Evolutionary conservation across 208 protist species (phyloP).

Genomic region (Crithidia expoeki): DNA sequence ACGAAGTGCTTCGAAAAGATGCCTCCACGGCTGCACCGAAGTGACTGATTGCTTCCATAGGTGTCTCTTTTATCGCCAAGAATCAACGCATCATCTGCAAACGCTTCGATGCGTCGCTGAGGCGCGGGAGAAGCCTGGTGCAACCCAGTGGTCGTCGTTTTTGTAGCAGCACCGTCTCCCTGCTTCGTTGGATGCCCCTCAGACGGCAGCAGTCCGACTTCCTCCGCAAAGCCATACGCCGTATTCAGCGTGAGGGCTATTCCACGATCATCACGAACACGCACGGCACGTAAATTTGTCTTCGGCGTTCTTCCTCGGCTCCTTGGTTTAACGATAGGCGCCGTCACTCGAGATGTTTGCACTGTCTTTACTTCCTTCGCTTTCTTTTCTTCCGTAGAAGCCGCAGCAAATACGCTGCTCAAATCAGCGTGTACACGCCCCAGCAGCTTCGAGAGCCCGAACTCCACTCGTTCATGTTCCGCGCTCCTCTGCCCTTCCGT

Average conservation of each 20-base stretch:
- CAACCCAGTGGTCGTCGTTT: not conserved
- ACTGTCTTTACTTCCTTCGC: too few species aligned
- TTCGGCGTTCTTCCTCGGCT: too few species aligned
- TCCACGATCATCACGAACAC: not conserved
- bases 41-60: too few species aligned
- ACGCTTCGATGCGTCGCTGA: not conserved
- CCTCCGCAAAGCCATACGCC: conserved; percentile 8
- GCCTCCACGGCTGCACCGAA: not conserved
- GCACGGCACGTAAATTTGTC: conserved; percentile 1
- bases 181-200: too few species aligned
- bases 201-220: not conserved
- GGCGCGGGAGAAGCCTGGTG: not conserved
- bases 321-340: too few species aligned
- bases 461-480: not conserved
- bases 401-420: not conserved
- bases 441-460: not conserved
- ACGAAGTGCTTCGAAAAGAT: conserved; percentile 15
- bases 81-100: not conserved
- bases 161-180: not conserved
- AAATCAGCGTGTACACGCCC: not conserved
- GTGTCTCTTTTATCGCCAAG: too few species aligned
- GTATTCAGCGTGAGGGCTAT: conserved; percentile 14
- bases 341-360: too few species aligned
- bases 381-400: too few species aligned
- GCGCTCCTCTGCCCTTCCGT: too few species aligned